These are phyloP conservation scores for Venturiaceae sp. DNA, from an alignment of 2,329 filamentous ascomycete species.

Conservation along the genomic window DNA sequence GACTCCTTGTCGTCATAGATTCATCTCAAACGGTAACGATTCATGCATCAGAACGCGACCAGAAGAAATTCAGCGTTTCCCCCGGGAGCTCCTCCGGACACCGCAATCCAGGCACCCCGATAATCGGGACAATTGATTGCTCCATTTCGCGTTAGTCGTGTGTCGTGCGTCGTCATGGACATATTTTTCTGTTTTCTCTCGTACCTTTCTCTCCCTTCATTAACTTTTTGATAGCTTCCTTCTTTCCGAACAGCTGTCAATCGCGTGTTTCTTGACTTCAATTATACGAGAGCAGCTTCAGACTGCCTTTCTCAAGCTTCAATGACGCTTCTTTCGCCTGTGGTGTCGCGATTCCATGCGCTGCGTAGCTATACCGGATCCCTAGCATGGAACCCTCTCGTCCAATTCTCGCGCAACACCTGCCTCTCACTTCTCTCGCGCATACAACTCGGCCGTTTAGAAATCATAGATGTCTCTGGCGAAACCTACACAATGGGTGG, in stretches of 20 bases:
- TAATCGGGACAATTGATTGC: background rate
- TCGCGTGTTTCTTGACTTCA: background rate
- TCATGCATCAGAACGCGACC: background rate
- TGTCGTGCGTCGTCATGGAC: background rate
- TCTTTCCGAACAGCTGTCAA: background rate
- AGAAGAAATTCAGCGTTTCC: background rate
- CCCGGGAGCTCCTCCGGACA: background rate
- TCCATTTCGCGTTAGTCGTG: background rate
- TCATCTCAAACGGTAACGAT: background rate
- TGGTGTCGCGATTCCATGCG: slow-evolving; percentile 27
- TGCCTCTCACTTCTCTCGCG: slow-evolving; percentile 35
- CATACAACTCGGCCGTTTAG: slow-evolving; percentile 36
- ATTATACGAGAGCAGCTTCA: background rate
- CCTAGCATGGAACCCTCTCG: slow-evolving; percentile 37
- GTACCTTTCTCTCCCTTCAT: background rate
- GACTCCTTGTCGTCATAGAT: slow-evolving; percentile 2
- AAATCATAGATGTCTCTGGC: slow-evolving; percentile 32
- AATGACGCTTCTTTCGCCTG: slow-evolving; percentile 26
- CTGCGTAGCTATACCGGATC: slow-evolving; percentile 32
- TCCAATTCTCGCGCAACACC: slow-evolving; percentile 34
- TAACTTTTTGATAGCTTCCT: background rate
- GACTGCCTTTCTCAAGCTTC: background rate
- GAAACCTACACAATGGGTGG: slow-evolving; percentile 34
- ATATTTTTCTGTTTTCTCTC: background rate
- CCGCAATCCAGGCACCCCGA: slow-evolving; percentile 3